Evolutionary conservation across 23 red algal species (phyloP), one percentile per base, ranked within the genome.

Genomic region (Gracilaria domingensis): DNA sequence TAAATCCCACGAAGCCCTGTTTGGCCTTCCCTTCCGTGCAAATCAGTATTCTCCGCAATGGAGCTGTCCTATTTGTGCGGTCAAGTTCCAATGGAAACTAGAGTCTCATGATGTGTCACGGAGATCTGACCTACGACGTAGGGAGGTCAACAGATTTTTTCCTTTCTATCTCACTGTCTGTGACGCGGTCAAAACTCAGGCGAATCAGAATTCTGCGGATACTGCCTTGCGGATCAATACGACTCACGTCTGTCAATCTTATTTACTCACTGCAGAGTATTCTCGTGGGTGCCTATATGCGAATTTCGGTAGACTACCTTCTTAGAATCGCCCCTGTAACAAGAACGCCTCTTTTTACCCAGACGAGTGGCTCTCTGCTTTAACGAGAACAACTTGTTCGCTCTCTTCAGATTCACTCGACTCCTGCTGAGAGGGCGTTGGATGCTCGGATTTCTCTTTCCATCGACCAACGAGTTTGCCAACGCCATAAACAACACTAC

Each of bases 401-500:
- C 64, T 69, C 16, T 69, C 64, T 17, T 3, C 8, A 23, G 64
- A 69, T 69, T 69, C 64, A 69, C 32, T 17, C 26, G 32, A 37
- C 26, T 30, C 64, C 14, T 69, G 38, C 21, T 77, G 39, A 2
- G 38, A 16, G 4, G 72, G 23, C 36, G 4, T 45, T 49, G 26
- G 30, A 50, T 28, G 28, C 21, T 77, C 72, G 8, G 72, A 14
- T 53, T 44, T 61, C 29, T 83, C 79, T 8, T 44, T 44, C 53
- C 72, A 51, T 50, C 72, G 48, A 30, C 50, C 84, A 7, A 53
- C 65, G 60, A 88, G 21, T 36, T 77, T 75, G 9, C 84, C 88
- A 4, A 81, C 35, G 1, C 75, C 88, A 50, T 92, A 92, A 4
- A 73, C 79, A 55, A 81, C 34, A 49, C 93, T 95, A 17, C 93